Conservation (phyloP, 2,329 filamentous ascomycete genomes). For the Curvularia lunata region DNA sequence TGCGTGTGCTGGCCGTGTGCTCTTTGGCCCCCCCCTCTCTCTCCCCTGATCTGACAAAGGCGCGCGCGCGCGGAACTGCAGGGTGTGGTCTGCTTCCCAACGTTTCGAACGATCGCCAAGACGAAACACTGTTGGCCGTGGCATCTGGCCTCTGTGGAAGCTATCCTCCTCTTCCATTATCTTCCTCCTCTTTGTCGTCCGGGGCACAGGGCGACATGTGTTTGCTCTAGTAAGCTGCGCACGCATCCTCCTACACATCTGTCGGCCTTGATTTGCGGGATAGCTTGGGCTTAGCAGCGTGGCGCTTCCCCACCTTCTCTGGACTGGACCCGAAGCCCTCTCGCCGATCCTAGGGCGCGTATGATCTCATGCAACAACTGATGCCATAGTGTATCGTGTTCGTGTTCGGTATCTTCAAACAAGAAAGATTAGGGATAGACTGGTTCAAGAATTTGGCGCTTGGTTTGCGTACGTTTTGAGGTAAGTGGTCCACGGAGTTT, state of each 20-base stretch:
- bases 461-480: constrained; percentile 45
- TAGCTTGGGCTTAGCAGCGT: constrained; percentile 42
- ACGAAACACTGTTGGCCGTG: constrained; percentile 31
- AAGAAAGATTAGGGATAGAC: constrained; percentile 52
- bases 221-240: constrained; percentile 43
- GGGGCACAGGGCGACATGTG: constrained; percentile 47
- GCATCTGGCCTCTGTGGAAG: constrained; percentile 31
- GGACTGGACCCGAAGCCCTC: constrained; percentile 38
- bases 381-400: constrained; percentile 47
- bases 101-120: constrained; percentile 46
- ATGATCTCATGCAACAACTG: constrained; percentile 44
- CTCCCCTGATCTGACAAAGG: constrained; percentile 30
- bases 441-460: constrained; percentile 51
- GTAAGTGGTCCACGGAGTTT: constrained; percentile 32
- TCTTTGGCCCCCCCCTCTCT: constrained; percentile 1
- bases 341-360: constrained; percentile 39
- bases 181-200: constrained; percentile 39
- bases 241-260: constrained; percentile 35
- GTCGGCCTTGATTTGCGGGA: constrained; percentile 39
- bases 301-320: constrained; percentile 49
- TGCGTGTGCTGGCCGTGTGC: constrained; percentile 25
- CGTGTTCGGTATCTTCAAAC: constrained; percentile 45
- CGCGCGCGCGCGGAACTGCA: constrained; percentile 29
- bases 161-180: constrained; percentile 26
- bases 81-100: constrained; percentile 35